Percentiles rank a stretch among this genome's conserved stretches.
phyloP scores from a whole-genome alignment of 139 green algal genomes.

The Chlamydomonas sphaeroides region DNA sequence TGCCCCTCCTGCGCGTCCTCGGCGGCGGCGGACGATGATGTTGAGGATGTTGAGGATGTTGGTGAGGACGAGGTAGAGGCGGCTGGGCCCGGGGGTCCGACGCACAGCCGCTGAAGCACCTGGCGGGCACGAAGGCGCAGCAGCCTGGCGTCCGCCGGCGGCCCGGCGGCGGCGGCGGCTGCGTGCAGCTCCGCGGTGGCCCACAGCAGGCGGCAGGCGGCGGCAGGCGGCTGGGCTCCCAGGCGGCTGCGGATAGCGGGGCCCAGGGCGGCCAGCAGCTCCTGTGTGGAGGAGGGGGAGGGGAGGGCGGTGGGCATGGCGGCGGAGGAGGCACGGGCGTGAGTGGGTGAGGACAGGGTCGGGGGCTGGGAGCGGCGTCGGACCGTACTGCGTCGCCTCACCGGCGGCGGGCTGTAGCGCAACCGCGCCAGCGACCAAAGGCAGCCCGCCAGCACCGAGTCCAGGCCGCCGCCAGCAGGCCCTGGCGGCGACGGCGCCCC shows the following conservation, averaged over 20 bases:
- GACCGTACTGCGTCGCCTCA: background rate
- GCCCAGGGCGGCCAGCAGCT: background rate
- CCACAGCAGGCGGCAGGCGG: background rate
- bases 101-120: background rate
- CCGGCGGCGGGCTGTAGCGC: background rate
- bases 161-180: too few relatives aligned
- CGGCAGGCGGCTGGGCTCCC: too few relatives aligned
- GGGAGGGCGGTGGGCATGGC: too few relatives aligned
- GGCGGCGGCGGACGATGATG: too few relatives aligned
- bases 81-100: background rate
- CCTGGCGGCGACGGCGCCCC: background rate
- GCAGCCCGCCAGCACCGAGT: slow-evolving; percentile 6
- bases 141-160: too few relatives aligned
- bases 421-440: slow-evolving; percentile 6
- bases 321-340: too few relatives aligned
- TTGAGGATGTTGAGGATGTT: too few relatives aligned
- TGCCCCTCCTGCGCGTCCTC: too few relatives aligned
- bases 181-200: background rate
- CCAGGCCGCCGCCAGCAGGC: background rate
- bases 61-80: too few relatives aligned
- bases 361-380: background rate
- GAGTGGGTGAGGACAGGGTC: too few relatives aligned
- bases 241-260: background rate
- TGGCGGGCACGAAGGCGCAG: too few relatives aligned
- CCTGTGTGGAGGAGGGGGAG: too few relatives aligned